These are phyloP conservation scores for Pharnaceum exiguum DNA, from an alignment of 148 eudicot genomes.

Conservation along the genomic window DNA sequence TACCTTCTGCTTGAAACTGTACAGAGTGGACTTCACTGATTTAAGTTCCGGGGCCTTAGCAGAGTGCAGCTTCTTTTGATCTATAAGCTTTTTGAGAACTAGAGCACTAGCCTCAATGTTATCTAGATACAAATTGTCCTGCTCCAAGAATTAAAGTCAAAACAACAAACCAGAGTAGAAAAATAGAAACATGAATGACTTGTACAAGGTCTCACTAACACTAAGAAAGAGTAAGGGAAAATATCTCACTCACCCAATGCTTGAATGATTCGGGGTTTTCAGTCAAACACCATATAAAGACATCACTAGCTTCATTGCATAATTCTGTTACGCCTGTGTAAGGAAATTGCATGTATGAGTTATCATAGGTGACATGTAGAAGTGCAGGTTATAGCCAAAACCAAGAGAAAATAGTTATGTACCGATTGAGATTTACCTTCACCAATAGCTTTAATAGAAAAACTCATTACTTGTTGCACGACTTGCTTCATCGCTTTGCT, in stretches of 20 bases:
- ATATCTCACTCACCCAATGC: slow-evolving; percentile 60
- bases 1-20: slow-evolving; percentile 55
- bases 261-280: slow-evolving; percentile 51
- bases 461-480: slow-evolving; percentile 30
- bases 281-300: slow-evolving; percentile 51
- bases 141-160: slow-evolving; percentile 5
- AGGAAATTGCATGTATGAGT: too few species aligned
- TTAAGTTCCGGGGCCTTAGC: slow-evolving; percentile 28
- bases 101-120: slow-evolving; percentile 47
- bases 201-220: neutral
- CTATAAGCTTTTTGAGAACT: slow-evolving; percentile 34
- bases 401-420: too few species aligned
- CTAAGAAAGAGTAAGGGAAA: neutral
- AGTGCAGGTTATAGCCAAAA: too few species aligned
- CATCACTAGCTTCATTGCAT: slow-evolving; percentile 41
- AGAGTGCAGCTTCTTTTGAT: slow-evolving; percentile 38
- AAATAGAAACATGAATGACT: neutral
- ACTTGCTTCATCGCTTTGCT: slow-evolving; percentile 57
- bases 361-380: too few species aligned
- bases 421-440: slow-evolving; percentile 32
- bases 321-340: slow-evolving; percentile 43
- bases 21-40: slow-evolving; percentile 28
- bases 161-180: neutral
- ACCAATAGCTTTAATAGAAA: slow-evolving; percentile 42
- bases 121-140: slow-evolving; percentile 46